phyloP scores from a whole-genome alignment of 768 basidiomycete genomes.

The Termitomyces sp. region DNA sequence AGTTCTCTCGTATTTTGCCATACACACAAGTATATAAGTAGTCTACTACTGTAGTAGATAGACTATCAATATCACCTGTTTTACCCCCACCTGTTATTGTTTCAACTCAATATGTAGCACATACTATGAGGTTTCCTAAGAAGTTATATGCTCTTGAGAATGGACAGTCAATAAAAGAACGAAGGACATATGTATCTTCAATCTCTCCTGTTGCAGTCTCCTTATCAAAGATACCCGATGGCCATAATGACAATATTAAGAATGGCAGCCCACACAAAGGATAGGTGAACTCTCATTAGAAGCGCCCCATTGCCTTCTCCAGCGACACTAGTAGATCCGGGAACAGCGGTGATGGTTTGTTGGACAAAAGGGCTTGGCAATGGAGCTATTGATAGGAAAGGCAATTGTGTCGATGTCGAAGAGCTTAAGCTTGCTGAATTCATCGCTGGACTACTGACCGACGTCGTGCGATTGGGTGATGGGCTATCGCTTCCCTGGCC shows the following conservation, averaged over 20 bases:
- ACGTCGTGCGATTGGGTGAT: neutral
- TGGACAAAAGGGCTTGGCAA: neutral
- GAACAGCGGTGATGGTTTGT: neutral
- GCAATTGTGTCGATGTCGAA: neutral
- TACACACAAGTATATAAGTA: no score
- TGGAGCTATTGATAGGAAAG: slow-evolving; percentile 1
- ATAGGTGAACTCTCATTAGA: neutral
- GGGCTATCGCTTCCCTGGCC: neutral
- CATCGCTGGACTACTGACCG: no score
- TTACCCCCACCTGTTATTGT: no score
- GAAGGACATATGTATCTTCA: no score
- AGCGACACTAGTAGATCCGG: neutral
- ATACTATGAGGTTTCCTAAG: neutral
- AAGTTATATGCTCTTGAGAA: neutral
- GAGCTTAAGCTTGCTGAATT: neutral
- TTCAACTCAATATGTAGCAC: no score
- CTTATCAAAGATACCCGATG: neutral
- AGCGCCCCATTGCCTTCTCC: neutral
- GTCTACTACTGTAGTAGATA: no score
- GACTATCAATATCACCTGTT: no score
- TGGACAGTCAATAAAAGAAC: neutral
- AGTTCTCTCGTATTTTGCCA: no score
- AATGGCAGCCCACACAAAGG: neutral
- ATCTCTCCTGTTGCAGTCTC: neutral
- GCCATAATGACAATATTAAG: neutral